Base-by-base conservation (phyloP, 768 basidiomycete genomes). In the Calocybe gangraenosa region DNA sequence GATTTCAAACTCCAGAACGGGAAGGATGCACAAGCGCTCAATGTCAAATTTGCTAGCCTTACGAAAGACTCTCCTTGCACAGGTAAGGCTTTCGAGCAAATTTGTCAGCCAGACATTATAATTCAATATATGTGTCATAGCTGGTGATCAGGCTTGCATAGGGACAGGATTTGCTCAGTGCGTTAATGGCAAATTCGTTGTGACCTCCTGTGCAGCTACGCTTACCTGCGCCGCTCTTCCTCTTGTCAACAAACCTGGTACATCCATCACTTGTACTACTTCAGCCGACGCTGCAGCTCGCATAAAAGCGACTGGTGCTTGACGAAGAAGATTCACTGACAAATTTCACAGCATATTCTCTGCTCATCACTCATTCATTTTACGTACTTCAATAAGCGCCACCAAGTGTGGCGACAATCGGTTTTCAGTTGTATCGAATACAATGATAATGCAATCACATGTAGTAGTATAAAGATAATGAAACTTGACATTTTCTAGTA, bases 191-290 rank as follows among this genome's bases (percentile, higher is more conserved):
- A 62, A 67, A 46, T 79, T 76, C 42, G 66, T 58, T 1, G 42
- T 65, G 13, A 68, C 65, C 0, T 43, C 54, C 0, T 81, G 78
- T 44, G 57, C 59, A 20, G 58, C 54, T 31, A 62, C 63, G 2
- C 55, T 66, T 22, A 63, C 59, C 3, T 80, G 78, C 41, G 66
- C 66, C 22, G 77, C 76, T 3, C 69, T 80, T 37, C 78, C 79
- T 19, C 67, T 81, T 19, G 77, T 80, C 44, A 77, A 78, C 62
- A 65, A 60, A 22, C 45, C 68, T 9, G 79, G 78, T 33, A 79
- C 78, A 7, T 74, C 71, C 5, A 64, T 80, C 48, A 65, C 74
- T 10, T 81, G 79, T 61, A 70, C 68, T 13, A 77, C 75, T 1
- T 22, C 55, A 20, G 64, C 69, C 18, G 79, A 80, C 57, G 72